Evolutionary conservation across 2,329 filamentous ascomycete species (phyloP).

Genomic region (Aspergillus sp.): DNA sequence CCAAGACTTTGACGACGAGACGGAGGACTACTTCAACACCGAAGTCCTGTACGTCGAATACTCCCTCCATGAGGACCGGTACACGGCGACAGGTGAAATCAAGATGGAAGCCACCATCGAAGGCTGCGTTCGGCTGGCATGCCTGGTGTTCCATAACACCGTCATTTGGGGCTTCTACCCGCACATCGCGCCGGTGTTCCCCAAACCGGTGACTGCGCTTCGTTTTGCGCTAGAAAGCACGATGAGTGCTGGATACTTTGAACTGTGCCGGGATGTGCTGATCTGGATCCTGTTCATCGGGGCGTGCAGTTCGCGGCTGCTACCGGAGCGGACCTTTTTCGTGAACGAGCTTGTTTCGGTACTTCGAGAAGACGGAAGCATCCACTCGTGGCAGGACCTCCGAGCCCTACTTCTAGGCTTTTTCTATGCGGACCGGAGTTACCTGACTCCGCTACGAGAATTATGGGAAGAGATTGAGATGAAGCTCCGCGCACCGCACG

Average conservation of each 20-base stretch:
- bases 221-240: constrained; percentile 36
- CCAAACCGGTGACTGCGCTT: constrained; percentile 36
- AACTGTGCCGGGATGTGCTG: constrained; percentile 35
- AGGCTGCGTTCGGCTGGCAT: constrained; percentile 41
- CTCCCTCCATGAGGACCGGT: constrained; percentile 40
- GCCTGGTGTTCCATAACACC: constrained; percentile 42
- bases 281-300: constrained; percentile 43
- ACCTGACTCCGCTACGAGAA: constrained; percentile 31
- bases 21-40: constrained; percentile 43
- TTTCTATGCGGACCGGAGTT: constrained; percentile 40
- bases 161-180: constrained; percentile 44
- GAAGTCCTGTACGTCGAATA: constrained; percentile 44
- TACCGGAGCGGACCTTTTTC: constrained; percentile 35
- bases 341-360: constrained; percentile 34
- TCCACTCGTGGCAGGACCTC: constrained; percentile 37
- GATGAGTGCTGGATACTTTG: constrained; percentile 35
- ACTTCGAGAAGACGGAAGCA: constrained; percentile 26
- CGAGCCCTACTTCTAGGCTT: constrained; percentile 34
- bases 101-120: constrained; percentile 42
- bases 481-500: constrained; percentile 15
- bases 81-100: constrained; percentile 32
- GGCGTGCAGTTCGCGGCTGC: constrained; percentile 29
- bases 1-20: constrained; percentile 36
- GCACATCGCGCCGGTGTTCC: constrained; percentile 35
- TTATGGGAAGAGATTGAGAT: constrained; percentile 37